Base-by-base conservation (phyloP, 1,284 basidiomycete species). In the Leccinum subspadiceum region DNA sequence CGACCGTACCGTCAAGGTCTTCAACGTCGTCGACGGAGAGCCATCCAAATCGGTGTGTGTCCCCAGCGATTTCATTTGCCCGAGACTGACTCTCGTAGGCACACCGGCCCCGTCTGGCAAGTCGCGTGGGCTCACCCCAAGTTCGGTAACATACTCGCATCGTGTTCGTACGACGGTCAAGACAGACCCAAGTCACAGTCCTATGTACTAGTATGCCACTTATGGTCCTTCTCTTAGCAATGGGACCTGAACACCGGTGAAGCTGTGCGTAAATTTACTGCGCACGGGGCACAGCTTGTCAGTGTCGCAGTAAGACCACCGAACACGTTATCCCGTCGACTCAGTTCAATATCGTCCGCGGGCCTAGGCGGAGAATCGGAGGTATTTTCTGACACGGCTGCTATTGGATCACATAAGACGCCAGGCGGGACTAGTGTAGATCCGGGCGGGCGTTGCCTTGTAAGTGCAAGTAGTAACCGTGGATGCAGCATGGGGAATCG, bases 161-260 rank as follows among this genome's bases (percentile, higher is more conserved):
- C 29, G 8, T 29, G 29, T 29, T 29, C 29, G 29, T 29, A 29
- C 29, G 29, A 29, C 29, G 29, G 29, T 29, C 29, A 9, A 29
- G 29, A 29, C 29, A 29, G 29, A 29, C 29, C 29, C 29, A 29
- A 29, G 56, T 52, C 29, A 17, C 44, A 53, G 20, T 58, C 29
- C 5, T 48, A 53, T 29, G 29, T 29, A 29, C 55, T 35, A 35
- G 33, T 35, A 35, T 9, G n/a, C 41, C 56, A 33, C 61, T 56
- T 59, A 44, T 53, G 37, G 53, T 61, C 52, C 53, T 56, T 58
- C 26, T 62, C 9, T 54, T 71, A 98, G 93, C 92, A 97, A 85
- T 99, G 97, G 96, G 96, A 99, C 76, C 81, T 99, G 53, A 93
- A 98, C 70, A 96, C 91, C 0, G 97, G 97, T 1, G 84, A 93